Evolutionary conservation across 129 eudicot species (phyloP), one percentile per base, ranked within the genome.

Genomic region (Flaveria bidentis): DNA sequence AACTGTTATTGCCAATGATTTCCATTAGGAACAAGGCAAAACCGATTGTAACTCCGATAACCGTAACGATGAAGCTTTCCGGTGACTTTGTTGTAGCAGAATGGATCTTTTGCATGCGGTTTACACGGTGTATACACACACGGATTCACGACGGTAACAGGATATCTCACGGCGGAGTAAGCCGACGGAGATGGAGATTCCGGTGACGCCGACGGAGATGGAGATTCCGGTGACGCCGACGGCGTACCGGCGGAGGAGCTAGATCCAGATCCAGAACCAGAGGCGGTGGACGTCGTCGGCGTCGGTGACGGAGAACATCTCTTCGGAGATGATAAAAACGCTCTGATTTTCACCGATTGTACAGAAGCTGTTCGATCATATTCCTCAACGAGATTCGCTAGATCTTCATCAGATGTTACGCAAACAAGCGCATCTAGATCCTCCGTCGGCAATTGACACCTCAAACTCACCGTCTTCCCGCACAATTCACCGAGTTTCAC

Each of bases 391-490:
- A 93, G 84, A 81, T 88, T 82, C 15, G 72, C 75, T 0, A 93
- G 86, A 77, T 93, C 98, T 20, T 93, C 96, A 42, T 91, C 89
- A 9, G 88, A 93, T 12, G 89, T 91, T 15, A 93, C 79, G 2
- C 97, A 80, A 30, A 93, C 91, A 33, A 93, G 73, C 1, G 93
- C 97, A 53, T 93, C 98, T 67, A 93, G 49, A 76, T 93, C 98
- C 28, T 91, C 96, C 9, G 88, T 80, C 30, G 98, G 98, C 64
- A 91, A 71, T 67, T 91, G 96, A 79, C 98, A 93, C 82, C 96
- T 67, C 60, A 93, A 77, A 18, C 61, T 87, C 87, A 84, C 90
- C 18, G 91, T 20, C 10, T 85, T 56, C 49, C 96, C 98, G 73
- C 96, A 91, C 81, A 93, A 70, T 80, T 88, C 87, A 17, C 83